A percentile compares a stretch with the other conserved stretches of the same genome.
Conservation (phyloP, 1,284 basidiomycete species). For the Ceratobasidium papillatum region DNA sequence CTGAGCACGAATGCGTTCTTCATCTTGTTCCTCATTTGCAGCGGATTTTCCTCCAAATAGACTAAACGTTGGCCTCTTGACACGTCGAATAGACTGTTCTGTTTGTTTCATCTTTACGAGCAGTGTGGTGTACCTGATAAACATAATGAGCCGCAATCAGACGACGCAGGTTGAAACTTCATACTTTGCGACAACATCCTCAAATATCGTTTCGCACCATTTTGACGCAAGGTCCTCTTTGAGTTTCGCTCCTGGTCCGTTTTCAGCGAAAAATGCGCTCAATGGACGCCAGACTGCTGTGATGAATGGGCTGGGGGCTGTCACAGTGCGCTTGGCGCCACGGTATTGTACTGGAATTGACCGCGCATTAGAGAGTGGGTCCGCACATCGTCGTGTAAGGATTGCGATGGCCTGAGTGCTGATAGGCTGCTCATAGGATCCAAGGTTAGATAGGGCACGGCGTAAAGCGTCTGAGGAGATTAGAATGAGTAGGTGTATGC, state of each 20-base stretch:
- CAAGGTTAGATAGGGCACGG: slow-evolving; percentile 69
- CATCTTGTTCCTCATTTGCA: slow-evolving; percentile 73
- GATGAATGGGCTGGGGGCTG: slow-evolving; percentile 87
- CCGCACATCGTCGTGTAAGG: slow-evolving; percentile 79
- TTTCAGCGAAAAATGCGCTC: slow-evolving; percentile 75
- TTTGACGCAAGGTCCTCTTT: slow-evolving; percentile 62
- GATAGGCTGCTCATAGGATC: slow-evolving; percentile 45
- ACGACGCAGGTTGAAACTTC: slow-evolving; percentile 47
- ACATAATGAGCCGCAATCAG: background rate
- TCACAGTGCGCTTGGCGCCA: slow-evolving; percentile 58
- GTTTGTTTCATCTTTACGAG: slow-evolving; percentile 87
- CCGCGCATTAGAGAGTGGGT: slow-evolving; percentile 85
- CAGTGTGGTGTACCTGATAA: slow-evolving; percentile 58
- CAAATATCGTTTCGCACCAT: slow-evolving; percentile 74
- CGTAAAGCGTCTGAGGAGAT: slow-evolving; percentile 6
- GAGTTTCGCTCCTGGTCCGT: slow-evolving; percentile 66
- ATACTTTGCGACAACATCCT: slow-evolving; percentile 75
- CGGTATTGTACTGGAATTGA: slow-evolving; percentile 89
- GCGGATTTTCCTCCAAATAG: slow-evolving; percentile 66
- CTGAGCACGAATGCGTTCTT: slow-evolving; percentile 82
- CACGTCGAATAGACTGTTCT: slow-evolving; percentile 82
- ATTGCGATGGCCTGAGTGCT: slow-evolving; percentile 71
- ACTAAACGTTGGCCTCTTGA: slow-evolving; percentile 84
- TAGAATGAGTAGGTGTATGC: background rate
- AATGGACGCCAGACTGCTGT: slow-evolving; percentile 82